Evolutionary conservation across 148 eudicot genomes (phyloP).

Genomic region (Arctostaphylos glauca): DNA sequence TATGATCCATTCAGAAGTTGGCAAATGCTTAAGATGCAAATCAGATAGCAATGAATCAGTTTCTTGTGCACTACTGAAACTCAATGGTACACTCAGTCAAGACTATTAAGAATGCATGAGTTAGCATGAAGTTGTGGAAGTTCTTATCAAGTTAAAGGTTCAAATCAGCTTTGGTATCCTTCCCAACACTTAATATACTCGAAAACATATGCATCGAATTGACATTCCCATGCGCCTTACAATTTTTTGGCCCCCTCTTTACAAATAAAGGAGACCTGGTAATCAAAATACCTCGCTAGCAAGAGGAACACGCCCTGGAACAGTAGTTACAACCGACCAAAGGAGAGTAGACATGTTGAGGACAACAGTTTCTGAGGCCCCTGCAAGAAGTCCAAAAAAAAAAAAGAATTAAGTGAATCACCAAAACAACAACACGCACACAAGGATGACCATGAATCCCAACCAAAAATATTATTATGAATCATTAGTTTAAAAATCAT

Average conservation of each 20-base stretch:
- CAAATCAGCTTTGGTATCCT: not conserved
- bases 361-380: conserved; percentile 88
- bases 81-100: not conserved
- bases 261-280: not conserved
- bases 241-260: not conserved
- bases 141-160: not conserved
- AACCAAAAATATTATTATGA: not conserved
- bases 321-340: conserved; percentile 95
- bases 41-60: not conserved
- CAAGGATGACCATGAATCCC: not conserved
- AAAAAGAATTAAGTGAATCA: not conserved
- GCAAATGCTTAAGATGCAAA: conserved; percentile 10
- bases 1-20: conserved; percentile 1
- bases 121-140: not conserved
- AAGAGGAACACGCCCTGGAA: conserved; percentile 90
- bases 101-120: not conserved
- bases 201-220: not conserved
- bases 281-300: conserved; percentile 82
- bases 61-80: not conserved
- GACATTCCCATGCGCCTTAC: not conserved
- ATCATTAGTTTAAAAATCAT: not conserved
- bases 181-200: not conserved
- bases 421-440: not conserved
- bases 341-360: conserved; percentile 91
- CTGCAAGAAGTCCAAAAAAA: conserved; percentile 40